phyloP scores from a whole-genome alignment of 2,329 filamentous ascomycete genomes.

The Plectosphaerella plurivora region DNA sequence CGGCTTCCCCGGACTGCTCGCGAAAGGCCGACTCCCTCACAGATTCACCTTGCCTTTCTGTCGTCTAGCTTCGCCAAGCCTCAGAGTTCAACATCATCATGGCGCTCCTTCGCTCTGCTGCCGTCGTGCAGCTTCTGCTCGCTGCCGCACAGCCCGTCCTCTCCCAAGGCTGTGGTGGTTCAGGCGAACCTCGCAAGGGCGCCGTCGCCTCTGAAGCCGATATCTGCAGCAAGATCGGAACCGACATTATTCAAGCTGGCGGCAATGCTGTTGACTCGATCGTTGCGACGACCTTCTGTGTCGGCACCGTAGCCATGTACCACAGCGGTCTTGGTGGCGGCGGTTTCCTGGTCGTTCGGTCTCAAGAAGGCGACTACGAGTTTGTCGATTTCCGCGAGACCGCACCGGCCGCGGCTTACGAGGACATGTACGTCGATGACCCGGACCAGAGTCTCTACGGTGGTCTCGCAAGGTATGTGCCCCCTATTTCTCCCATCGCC shows the following conservation, averaged over 20 bases:
- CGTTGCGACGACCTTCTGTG: slow-evolving; percentile 60
- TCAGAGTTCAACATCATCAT: slow-evolving; percentile 3
- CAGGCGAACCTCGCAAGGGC: slow-evolving; percentile 24
- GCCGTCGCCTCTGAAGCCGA: slow-evolving; percentile 58
- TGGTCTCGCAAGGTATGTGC: slow-evolving; percentile 65
- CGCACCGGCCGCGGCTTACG: slow-evolving; percentile 71
- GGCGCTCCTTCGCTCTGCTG: slow-evolving; percentile 8
- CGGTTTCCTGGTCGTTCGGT: slow-evolving; percentile 72
- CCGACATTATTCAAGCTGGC: slow-evolving; percentile 49
- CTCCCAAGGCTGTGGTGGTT: neutral
- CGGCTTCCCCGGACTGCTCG: neutral
- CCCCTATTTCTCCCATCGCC: slow-evolving; percentile 23
- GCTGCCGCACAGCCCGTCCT: slow-evolving; percentile 4
- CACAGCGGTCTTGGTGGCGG: slow-evolving; percentile 72
- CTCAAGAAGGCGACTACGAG: slow-evolving; percentile 64
- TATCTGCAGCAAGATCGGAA: slow-evolving; percentile 57
- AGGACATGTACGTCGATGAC: slow-evolving; percentile 78
- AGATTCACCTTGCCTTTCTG: neutral
- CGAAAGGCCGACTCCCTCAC: neutral
- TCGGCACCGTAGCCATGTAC: slow-evolving; percentile 62
- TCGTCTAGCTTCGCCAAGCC: neutral
- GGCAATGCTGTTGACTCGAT: slow-evolving; percentile 65
- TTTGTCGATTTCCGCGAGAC: slow-evolving; percentile 83
- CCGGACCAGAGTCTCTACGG: slow-evolving; percentile 59
- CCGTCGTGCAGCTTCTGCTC: slow-evolving; percentile 8